Conservation (phyloP, 2,329 filamentous ascomycete genomes). For the Colletotrichum scovillei region DNA sequence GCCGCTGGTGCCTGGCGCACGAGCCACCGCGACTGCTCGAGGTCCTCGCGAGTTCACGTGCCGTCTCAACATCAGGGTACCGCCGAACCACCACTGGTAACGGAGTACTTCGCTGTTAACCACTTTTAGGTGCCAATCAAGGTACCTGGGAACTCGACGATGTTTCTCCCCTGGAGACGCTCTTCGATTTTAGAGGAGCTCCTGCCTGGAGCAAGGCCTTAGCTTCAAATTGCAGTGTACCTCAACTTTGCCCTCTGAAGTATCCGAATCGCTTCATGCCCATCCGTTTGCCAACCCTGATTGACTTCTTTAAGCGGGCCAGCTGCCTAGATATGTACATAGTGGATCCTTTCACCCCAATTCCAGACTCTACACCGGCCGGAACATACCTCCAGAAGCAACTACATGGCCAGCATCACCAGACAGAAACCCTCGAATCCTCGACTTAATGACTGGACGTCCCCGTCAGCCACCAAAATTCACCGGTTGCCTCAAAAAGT, state of each 20-base stretch:
- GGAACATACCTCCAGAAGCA: background rate
- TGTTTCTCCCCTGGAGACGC: background rate
- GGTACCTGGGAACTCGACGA: background rate
- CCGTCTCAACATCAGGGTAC: background rate
- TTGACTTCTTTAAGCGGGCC: background rate
- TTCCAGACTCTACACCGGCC: background rate
- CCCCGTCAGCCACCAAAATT: background rate
- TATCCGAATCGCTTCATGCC: background rate
- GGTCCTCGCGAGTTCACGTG: slow-evolving; percentile 29
- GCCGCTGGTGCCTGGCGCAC: slow-evolving; percentile 36
- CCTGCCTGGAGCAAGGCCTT: background rate
- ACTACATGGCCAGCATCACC: background rate
- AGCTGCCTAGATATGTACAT: background rate
- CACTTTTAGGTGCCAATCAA: no score
- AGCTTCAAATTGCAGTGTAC: background rate
- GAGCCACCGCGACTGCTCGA: slow-evolving; percentile 8
- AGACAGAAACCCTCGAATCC: background rate
- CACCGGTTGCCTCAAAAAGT: background rate
- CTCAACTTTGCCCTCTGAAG: background rate
- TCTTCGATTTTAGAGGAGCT: background rate
- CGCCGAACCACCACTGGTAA: no score
- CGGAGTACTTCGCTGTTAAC: background rate
- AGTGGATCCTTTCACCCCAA: background rate
- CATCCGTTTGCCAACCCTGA: background rate
- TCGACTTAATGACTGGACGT: background rate